Conservation (phyloP, 2,329 filamentous ascomycete species). For the Fusarium incarnatum region DNA sequence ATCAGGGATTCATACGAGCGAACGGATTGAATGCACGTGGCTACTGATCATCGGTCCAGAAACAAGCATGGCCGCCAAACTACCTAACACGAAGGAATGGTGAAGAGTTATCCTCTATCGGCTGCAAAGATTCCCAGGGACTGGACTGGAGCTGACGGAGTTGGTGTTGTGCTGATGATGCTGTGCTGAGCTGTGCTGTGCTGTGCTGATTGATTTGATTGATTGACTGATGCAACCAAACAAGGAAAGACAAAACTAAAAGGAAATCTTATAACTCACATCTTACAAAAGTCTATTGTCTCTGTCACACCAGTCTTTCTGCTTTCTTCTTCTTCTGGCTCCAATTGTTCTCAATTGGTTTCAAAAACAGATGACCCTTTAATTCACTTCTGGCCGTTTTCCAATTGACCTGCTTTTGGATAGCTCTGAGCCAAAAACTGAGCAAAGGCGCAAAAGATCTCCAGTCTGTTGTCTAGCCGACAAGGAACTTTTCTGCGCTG, state of each 20-base stretch:
- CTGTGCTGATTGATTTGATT: background rate
- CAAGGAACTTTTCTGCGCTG: background rate
- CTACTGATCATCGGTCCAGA: conserved; percentile 28
- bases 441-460: conserved; percentile 5
- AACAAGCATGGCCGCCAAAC: conserved; percentile 11
- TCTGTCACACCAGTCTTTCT: conserved; percentile 17
- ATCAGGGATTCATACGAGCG: conserved; percentile 36
- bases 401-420: conserved; percentile 8
- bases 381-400: conserved; percentile 20
- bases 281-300: conserved; percentile 29
- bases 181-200: conserved; percentile 10
- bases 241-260: conserved; percentile 20
- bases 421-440: conserved; percentile 20
- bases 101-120: conserved; percentile 1
- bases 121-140: background rate
- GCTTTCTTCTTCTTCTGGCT: background rate
- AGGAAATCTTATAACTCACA: conserved; percentile 39
- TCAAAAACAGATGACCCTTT: conserved; percentile 3
- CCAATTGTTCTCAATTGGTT: background rate
- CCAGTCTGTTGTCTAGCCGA: conserved; percentile 5
- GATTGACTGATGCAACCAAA: conserved; percentile 4
- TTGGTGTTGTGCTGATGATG: conserved; percentile 14
- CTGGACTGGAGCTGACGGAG: background rate
- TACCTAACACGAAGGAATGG: background rate
- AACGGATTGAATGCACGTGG: conserved; percentile 34